Percentiles rank a stretch among this genome's conserved stretches.
Evolutionary conservation across 495 filamentous ascomycete genomes (phyloP).

Genomic region (Podospora comata): DNA sequence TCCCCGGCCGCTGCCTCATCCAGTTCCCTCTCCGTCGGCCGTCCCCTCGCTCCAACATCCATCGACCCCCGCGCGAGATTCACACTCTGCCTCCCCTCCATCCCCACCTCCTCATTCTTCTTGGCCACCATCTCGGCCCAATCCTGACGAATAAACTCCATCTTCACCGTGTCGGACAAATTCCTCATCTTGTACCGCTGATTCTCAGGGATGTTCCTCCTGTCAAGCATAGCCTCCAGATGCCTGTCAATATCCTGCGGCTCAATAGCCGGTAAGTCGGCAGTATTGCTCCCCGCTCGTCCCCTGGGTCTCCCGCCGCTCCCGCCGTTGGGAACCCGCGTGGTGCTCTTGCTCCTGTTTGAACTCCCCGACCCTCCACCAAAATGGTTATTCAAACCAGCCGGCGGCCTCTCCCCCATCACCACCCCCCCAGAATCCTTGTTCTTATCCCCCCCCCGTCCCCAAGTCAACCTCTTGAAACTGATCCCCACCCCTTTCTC

Average conservation of each 20-base stretch:
- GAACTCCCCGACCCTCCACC: background rate
- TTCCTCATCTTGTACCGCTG: slow-evolving; percentile 92
- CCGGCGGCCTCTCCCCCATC: background rate
- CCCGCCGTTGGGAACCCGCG: background rate
- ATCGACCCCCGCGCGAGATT: background rate
- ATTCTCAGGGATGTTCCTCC: slow-evolving; percentile 87
- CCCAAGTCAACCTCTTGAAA: slow-evolving; percentile 30
- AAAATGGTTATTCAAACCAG: background rate
- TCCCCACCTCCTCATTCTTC: slow-evolving; percentile 19
- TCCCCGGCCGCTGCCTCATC: slow-evolving; percentile 17
- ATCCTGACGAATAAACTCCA: slow-evolving; percentile 89
- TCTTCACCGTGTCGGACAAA: slow-evolving; percentile 83
- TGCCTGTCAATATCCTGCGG: slow-evolving; percentile 52
- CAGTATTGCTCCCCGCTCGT: background rate
- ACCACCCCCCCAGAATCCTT: background rate
- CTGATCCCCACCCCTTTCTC: slow-evolving; percentile 10
- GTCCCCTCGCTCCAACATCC: slow-evolving; percentile 6
- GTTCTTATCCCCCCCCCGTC: slow-evolving; percentile 11
- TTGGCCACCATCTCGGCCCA: slow-evolving; percentile 60
- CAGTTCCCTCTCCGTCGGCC: slow-evolving; percentile 13
- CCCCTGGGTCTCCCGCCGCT: background rate
- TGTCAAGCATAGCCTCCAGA: slow-evolving; percentile 70
- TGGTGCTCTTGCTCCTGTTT: background rate
- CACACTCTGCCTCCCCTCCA: background rate
- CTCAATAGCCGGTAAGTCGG: slow-evolving; percentile 32